These are phyloP conservation scores for Cicer pinnatifidum DNA, from an alignment of 306 rosid genomes.

Conservation along the genomic window DNA sequence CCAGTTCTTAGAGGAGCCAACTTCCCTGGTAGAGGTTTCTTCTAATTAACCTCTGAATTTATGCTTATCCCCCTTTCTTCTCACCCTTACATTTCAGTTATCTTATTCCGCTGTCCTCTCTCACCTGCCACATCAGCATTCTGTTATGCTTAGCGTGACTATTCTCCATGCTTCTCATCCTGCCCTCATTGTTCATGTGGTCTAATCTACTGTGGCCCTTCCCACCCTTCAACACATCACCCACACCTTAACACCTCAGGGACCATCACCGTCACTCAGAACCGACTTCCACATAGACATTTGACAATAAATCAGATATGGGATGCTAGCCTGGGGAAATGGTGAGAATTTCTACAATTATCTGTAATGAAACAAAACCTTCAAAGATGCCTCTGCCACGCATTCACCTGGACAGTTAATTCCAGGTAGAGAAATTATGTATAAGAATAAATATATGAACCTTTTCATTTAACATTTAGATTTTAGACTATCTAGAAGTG, in stretches of 20 bases:
- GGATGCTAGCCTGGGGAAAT: conserved; percentile 16
- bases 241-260: background rate
- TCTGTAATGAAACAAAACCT: conserved; percentile 30
- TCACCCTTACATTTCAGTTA: too few relatives aligned
- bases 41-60: background rate
- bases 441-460: conserved; percentile 8
- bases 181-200: background rate
- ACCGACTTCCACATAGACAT: background rate
- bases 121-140: conserved; percentile 12
- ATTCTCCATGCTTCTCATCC: conserved; percentile 1
- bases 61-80: background rate
- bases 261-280: background rate
- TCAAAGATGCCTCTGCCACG: background rate
- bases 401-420: conserved; percentile 28
- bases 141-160: conserved; percentile 15
- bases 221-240: background rate
- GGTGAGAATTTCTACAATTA: background rate
- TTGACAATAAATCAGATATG: background rate
- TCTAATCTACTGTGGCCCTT: conserved; percentile 14
- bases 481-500: conserved; percentile 5
- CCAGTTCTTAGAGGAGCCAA: background rate
- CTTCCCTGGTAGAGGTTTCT: background rate
- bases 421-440: conserved; percentile 4
- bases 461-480: conserved; percentile 34
- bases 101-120: background rate